Evolutionary conservation across 2,329 filamentous ascomycete genomes (phyloP).

Genomic region (Diplodia sapinea): DNA sequence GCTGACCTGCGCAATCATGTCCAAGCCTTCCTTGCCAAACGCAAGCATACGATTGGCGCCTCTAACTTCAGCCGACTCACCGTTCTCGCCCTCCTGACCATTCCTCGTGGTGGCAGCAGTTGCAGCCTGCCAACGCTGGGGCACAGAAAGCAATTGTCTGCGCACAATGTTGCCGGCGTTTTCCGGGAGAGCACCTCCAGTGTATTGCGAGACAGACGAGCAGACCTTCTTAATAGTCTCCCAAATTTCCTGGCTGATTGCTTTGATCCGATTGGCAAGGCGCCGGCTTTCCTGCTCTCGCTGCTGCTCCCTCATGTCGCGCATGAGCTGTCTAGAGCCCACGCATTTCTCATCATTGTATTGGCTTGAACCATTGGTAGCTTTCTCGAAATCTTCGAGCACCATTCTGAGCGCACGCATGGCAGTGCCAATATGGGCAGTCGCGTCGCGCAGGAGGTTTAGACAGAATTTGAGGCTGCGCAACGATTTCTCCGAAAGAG

Average conservation of each 20-base stretch:
- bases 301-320: constrained; percentile 27
- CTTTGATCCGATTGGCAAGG: constrained; percentile 79
- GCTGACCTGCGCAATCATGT: constrained; percentile 93
- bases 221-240: constrained; percentile 74
- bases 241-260: constrained; percentile 58
- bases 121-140: constrained; percentile 79
- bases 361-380: constrained; percentile 38
- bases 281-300: constrained; percentile 49
- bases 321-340: constrained; percentile 31
- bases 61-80: constrained; percentile 53
- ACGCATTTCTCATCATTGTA: constrained; percentile 35
- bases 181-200: constrained; percentile 87
- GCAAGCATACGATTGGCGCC: constrained; percentile 79
- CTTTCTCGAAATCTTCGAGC: constrained; percentile 78
- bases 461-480: constrained; percentile 85
- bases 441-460: constrained; percentile 78
- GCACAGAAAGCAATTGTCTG: constrained; percentile 81
- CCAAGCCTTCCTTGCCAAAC: constrained; percentile 85
- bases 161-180: constrained; percentile 85
- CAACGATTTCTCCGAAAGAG: constrained; percentile 87
- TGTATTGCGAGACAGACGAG: constrained; percentile 84
- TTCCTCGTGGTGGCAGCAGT: constrained; percentile 50
- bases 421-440: constrained; percentile 77
- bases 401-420: constrained; percentile 76
- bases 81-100: constrained; percentile 35